These are phyloP conservation scores for Vaccinium darrowii DNA, from an alignment of 148 eudicot genomes.

Conservation along the genomic window DNA sequence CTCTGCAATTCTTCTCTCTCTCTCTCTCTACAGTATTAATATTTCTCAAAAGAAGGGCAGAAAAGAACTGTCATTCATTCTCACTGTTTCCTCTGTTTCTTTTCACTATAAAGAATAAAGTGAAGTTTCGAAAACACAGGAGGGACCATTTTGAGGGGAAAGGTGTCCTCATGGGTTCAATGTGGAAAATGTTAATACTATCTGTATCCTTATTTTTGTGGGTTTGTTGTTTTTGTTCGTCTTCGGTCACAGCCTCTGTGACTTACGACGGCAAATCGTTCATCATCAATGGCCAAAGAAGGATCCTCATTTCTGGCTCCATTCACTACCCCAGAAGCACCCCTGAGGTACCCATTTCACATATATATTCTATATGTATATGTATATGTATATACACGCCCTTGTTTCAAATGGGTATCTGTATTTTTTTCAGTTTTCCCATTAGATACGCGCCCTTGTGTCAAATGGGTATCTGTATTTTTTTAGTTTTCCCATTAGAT, in stretches of 20 bases:
- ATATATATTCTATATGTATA: neutral
- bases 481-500: neutral
- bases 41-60: neutral
- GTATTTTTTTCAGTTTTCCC: neutral
- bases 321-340: slow-evolving; percentile 91
- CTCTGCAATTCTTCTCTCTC: neutral
- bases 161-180: neutral
- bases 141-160: neutral
- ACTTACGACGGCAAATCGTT: slow-evolving; percentile 65
- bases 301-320: slow-evolving; percentile 74
- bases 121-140: neutral
- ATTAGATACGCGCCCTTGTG: neutral
- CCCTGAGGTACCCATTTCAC: slow-evolving; percentile 54
- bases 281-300: slow-evolving; percentile 56
- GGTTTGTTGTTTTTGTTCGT: slow-evolving; percentile 12
- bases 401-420: neutral
- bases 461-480: neutral
- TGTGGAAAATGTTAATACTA: slow-evolving; percentile 18
- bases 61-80: neutral
- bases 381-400: neutral
- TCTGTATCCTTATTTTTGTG: slow-evolving; percentile 20
- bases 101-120: neutral
- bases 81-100: neutral
- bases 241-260: slow-evolving; percentile 44
- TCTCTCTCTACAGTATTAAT: neutral